These are phyloP conservation scores for Phytomonas sp. DNA, from an alignment of 208 protist species.

Conservation along the genomic window DNA sequence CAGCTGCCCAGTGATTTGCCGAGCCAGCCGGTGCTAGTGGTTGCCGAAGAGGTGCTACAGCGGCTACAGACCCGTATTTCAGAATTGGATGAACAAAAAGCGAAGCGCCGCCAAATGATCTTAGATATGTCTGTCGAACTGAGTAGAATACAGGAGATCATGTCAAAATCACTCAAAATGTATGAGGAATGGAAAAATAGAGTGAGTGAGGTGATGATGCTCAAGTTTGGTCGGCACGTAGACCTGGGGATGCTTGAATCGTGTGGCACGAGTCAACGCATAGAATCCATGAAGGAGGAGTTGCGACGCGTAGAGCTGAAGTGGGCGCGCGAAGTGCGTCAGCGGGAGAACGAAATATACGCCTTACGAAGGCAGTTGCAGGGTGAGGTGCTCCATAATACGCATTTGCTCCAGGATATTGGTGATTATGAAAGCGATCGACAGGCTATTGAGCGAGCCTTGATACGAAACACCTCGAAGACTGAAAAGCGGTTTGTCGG, in stretches of 20 bases:
- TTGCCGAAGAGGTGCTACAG: conserved; percentile 55
- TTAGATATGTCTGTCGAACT: conserved; percentile 47
- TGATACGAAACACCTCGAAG: conserved; percentile 70
- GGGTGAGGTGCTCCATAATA: conserved; percentile 65
- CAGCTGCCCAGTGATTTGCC: conserved; percentile 43
- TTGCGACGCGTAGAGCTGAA: conserved; percentile 72
- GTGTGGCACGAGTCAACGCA: conserved; percentile 72
- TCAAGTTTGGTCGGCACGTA: conserved; percentile 92
- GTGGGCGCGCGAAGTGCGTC: conserved; percentile 61
- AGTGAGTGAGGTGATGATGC: conserved; percentile 91
- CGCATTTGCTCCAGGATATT: conserved; percentile 79
- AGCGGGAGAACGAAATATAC: conserved; percentile 59
- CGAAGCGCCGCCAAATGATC: conserved; percentile 34
- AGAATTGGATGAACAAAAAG: conserved; percentile 77
- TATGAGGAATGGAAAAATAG: conserved; percentile 78
- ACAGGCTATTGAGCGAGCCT: conserved; percentile 58
- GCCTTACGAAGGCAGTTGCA: conserved; percentile 64
- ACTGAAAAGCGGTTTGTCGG: conserved; percentile 59
- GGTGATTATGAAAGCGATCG: conserved; percentile 71
- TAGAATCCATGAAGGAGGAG: conserved; percentile 86
- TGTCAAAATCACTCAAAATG: conserved; percentile 54
- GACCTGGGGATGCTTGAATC: conserved; percentile 90
- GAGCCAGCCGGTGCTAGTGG: conserved; percentile 58
- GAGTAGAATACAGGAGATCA: conserved; percentile 55
- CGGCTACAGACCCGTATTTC: conserved; percentile 62